Evolutionary conservation across 371 early-diverging fungal species (phyloP).

Genomic region (Mucor irregularis): DNA sequence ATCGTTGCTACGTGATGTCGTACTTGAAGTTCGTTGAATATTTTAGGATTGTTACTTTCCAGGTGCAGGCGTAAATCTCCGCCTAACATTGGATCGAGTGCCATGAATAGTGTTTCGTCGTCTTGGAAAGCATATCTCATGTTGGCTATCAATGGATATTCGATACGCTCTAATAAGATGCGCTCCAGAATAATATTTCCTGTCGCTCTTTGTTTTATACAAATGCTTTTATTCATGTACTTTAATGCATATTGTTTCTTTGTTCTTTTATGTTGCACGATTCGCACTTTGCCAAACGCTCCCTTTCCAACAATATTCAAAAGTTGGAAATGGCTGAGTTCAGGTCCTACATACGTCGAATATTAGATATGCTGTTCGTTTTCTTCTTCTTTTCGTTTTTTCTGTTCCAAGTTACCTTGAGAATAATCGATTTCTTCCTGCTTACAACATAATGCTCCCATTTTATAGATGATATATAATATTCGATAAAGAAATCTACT

Average conservation of each 20-base stretch:
- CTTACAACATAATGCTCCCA: conserved; percentile 25
- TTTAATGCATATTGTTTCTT: conserved; percentile 55
- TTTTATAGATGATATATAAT: background rate
- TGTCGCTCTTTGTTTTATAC: conserved; percentile 51
- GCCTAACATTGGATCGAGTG: conserved; percentile 74
- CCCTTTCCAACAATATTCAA: conserved; percentile 69
- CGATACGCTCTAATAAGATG: conserved; percentile 43
- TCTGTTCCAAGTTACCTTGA: conserved; percentile 4
- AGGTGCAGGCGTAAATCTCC: conserved; percentile 84
- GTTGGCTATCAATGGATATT: conserved; percentile 57
- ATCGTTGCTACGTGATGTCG: conserved; percentile 76
- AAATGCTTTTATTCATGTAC: conserved; percentile 54
- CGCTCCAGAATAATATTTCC: conserved; percentile 57
- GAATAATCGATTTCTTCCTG: conserved; percentile 14
- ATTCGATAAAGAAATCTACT: background rate
- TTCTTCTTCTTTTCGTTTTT: background rate
- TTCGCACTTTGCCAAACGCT: conserved; percentile 75
- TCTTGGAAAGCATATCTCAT: conserved; percentile 79
- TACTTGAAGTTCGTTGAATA: conserved; percentile 67
- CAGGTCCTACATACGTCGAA: conserved; percentile 13
- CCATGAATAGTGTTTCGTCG: conserved; percentile 76
- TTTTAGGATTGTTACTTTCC: conserved; percentile 45
- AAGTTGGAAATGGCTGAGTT: conserved; percentile 67
- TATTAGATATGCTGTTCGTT: background rate
- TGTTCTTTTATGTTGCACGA: conserved; percentile 78